Percentiles rank a stretch among this genome's conserved stretches.
phyloP scores from a whole-genome alignment of 352 stramenopile genomes.

The Phytophthora citricola region DNA sequence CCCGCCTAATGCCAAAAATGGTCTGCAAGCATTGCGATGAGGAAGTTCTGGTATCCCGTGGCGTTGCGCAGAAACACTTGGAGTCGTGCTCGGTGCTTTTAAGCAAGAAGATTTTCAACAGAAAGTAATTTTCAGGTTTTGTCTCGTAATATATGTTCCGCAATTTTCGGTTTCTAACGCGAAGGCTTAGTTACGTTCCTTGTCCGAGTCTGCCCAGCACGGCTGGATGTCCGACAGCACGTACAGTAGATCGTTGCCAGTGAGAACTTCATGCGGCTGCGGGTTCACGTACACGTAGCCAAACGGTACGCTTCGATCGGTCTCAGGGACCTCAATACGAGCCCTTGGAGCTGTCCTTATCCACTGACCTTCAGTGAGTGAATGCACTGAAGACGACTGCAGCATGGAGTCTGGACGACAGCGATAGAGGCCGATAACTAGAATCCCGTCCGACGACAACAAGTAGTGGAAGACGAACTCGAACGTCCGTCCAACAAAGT shows the following conservation, averaged over 20 bases:
- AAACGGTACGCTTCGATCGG: constrained; percentile 70
- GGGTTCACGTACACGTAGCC: constrained; percentile 88
- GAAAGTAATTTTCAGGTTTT: not conserved
- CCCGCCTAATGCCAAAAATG: constrained; percentile 4
- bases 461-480: constrained; percentile 85
- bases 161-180: no score
- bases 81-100: constrained; percentile 6
- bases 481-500: constrained; percentile 84
- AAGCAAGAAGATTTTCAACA: not conserved
- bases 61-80: constrained; percentile 16
- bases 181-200: constrained; percentile 1
- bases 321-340: constrained; percentile 63
- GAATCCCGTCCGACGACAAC: constrained; percentile 75
- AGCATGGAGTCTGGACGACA: constrained; percentile 62
- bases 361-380: constrained; percentile 19
- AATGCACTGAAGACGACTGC: constrained; percentile 29
- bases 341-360: constrained; percentile 27
- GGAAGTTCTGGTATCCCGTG: constrained; percentile 17
- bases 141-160: no score
- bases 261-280: constrained; percentile 68
- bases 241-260: constrained; percentile 83
- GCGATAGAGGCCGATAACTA: constrained; percentile 77
- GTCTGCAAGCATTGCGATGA: constrained; percentile 31
- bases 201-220: constrained; percentile 53
- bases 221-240: constrained; percentile 84